Base-by-base conservation (phyloP, 2,329 filamentous ascomycete species). In the Trichoderma cornu-damae region DNA sequence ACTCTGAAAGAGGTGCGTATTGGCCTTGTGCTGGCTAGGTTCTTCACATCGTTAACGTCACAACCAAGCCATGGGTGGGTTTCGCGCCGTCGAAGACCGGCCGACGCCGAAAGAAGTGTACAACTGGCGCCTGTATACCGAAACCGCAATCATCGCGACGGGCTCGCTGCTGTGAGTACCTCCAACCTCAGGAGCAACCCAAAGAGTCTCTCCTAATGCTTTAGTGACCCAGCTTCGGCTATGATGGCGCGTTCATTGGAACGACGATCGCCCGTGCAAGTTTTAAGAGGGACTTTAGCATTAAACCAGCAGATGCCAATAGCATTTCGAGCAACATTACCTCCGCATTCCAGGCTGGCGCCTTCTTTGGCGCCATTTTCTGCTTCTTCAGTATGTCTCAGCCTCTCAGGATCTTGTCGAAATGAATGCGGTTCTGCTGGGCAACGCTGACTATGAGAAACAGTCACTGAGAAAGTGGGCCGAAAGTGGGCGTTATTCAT, bases 41-140 rank as follows among this genome's bases (percentile, higher is more conserved):
- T 22, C 14, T 30, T 49, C 8, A 8, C 50, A 34, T 24, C 12
- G n/a, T 18, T 56, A 11, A 42, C 30, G 5, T 11, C 20, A 11
- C 24, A 12, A n/a, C 14, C 4, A 44, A 26, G 22, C 16, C 50
- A 73, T 73, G 71, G 70, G 67, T 56, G 70, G 71, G 26, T 67
- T 78, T 62, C 73, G 75, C 50, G 77, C 77, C 35, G 75, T 77
- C 35, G 79, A 82, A 65, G 79, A 82, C 66, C 72, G 79, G 62
- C 79, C 79, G 24, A 82, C 79, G 61, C 80, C 79, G 18, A 72
- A 75, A 59, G 77, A 80, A 67, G 79, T 82, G 61, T 80, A 80
- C 67, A 81, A 80, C 60, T 77, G 74, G 74, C 71, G 74, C 3
- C 67, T 81, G 20, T 81, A 81, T 62, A 69, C 67, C 5, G 73